phyloP scores from a whole-genome alignment of 768 basidiomycete species.

The Suillus subalutaceus region DNA sequence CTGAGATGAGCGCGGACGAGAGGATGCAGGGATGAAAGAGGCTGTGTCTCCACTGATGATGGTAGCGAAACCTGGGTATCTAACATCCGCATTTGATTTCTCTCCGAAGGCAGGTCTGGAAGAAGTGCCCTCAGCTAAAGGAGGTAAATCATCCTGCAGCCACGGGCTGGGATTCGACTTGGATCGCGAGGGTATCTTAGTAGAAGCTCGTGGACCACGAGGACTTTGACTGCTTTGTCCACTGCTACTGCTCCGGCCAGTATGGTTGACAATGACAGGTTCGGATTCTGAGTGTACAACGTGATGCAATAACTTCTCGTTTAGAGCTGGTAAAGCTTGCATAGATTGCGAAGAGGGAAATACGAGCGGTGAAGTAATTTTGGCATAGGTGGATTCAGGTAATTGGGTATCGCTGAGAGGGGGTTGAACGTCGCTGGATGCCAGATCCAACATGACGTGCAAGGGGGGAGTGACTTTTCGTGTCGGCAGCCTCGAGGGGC shows the following conservation, averaged over 20 bases:
- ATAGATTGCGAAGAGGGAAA: conserved; percentile 9
- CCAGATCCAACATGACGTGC: conserved; percentile 35
- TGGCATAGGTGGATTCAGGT: conserved; percentile 18
- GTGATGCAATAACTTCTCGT: conserved; percentile 7
- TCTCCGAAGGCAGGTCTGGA: conserved; percentile 15
- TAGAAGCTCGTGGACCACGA: conserved; percentile 45
- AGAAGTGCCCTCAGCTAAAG: conserved; percentile 2
- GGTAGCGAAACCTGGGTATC: conserved; percentile 4
- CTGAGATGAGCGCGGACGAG: conserved; percentile 8
- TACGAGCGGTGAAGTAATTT: conserved; percentile 10
- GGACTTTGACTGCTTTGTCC: conserved; percentile 39
- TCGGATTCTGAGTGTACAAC: conserved; percentile 9
- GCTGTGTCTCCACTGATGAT: conserved; percentile 9
- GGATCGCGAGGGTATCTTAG: conserved; percentile 35
- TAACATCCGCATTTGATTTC: conserved; percentile 20
- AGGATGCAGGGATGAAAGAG: neutral
- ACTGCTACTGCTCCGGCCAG: conserved; percentile 35
- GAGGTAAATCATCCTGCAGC: conserved; percentile 12
- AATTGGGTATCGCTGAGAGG: conserved; percentile 27
- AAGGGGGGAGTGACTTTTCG: conserved; percentile 29
- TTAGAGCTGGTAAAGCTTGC: conserved; percentile 11
- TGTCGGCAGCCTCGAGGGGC: conserved; percentile 36
- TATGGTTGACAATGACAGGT: conserved; percentile 14
- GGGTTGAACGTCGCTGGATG: conserved; percentile 6
- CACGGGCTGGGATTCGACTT: conserved; percentile 21